These are phyloP conservation scores for Fagus sylvatica DNA, from an alignment of 306 rosid genomes.

Conservation along the genomic window DNA sequence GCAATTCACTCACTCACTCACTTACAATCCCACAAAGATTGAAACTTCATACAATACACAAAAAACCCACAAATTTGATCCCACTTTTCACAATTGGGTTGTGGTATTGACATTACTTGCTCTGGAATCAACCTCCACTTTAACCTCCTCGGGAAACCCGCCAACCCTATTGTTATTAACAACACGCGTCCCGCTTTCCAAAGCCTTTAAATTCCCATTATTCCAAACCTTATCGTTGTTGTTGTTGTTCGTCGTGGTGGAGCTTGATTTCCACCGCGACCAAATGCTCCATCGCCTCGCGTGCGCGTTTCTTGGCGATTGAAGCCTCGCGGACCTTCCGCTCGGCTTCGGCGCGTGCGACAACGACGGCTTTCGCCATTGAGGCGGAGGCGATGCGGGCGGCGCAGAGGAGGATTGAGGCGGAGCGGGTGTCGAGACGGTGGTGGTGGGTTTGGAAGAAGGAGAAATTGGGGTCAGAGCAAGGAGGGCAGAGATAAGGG, in stretches of 20 bases:
- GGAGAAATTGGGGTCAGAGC: slow-evolving; percentile 51
- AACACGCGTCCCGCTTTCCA: too few species aligned
- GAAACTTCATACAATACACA: neutral
- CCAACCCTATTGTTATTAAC: too few species aligned
- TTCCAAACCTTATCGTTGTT: slow-evolving; percentile 10
- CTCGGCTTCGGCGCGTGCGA: slow-evolving; percentile 51
- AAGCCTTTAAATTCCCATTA: neutral
- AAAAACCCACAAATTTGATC: too few species aligned
- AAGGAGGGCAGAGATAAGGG: slow-evolving; percentile 57
- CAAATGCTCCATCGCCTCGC: slow-evolving; percentile 52
- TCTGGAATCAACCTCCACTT: too few species aligned
- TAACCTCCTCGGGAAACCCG: too few species aligned
- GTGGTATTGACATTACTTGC: too few species aligned
- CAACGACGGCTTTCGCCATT: slow-evolving; percentile 32
- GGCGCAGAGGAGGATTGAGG: slow-evolving; percentile 61
- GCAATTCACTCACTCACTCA: neutral
- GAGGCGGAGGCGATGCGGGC: slow-evolving; percentile 51
- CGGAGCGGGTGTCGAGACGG: slow-evolving; percentile 38
- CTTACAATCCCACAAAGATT: neutral
- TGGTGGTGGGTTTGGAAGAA: slow-evolving; percentile 50
- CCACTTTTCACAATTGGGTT: too few species aligned
- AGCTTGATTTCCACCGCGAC: slow-evolving; percentile 8
- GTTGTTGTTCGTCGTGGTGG: neutral
- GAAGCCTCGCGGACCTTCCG: slow-evolving; percentile 54
- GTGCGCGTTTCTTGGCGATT: slow-evolving; percentile 54